These are phyloP conservation scores for Coemansia sp. DNA, from an alignment of 192 early-diverging fungal genomes.

Conservation along the genomic window DNA sequence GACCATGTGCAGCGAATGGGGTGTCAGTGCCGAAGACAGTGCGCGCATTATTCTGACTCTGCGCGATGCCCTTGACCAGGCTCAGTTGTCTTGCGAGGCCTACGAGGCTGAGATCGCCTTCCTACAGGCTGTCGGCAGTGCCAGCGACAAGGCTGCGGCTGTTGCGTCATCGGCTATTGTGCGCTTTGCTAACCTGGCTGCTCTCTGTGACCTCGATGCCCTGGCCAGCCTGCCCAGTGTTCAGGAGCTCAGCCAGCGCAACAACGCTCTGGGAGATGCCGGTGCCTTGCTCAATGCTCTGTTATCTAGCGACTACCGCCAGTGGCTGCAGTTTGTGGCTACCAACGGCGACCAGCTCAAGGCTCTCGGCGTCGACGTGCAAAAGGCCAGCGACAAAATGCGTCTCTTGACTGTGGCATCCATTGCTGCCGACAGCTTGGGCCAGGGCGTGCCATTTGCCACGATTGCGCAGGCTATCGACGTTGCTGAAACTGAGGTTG, in stretches of 20 bases:
- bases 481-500: slow-evolving; percentile 79
- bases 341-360: slow-evolving; percentile 59
- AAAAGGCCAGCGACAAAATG: slow-evolving; percentile 77
- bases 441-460: slow-evolving; percentile 69
- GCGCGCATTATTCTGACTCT: slow-evolving; percentile 61
- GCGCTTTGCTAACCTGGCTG: slow-evolving; percentile 64
- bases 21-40: slow-evolving; percentile 57
- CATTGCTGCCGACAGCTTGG: slow-evolving; percentile 70
- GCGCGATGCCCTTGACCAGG: slow-evolving; percentile 30
- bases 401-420: slow-evolving; percentile 80
- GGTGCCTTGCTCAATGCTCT: slow-evolving; percentile 60
- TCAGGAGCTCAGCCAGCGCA: slow-evolving; percentile 66
- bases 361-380: slow-evolving; percentile 58
- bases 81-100: slow-evolving; percentile 36
- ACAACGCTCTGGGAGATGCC: slow-evolving; percentile 69
- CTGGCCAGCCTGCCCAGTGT: slow-evolving; percentile 65
- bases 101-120: slow-evolving; percentile 59
- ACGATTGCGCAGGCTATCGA: slow-evolving; percentile 75
- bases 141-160: slow-evolving; percentile 52
- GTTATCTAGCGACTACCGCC: slow-evolving; percentile 33
- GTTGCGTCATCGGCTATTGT: slow-evolving; percentile 67
- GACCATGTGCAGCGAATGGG: slow-evolving; percentile 35
- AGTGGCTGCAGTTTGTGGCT: slow-evolving; percentile 57
- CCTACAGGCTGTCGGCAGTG: slow-evolving; percentile 60
- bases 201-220: slow-evolving; percentile 79